These are phyloP conservation scores for Apiospora phragmitis DNA, from an alignment of 2,329 filamentous ascomycete species.

Conservation along the genomic window DNA sequence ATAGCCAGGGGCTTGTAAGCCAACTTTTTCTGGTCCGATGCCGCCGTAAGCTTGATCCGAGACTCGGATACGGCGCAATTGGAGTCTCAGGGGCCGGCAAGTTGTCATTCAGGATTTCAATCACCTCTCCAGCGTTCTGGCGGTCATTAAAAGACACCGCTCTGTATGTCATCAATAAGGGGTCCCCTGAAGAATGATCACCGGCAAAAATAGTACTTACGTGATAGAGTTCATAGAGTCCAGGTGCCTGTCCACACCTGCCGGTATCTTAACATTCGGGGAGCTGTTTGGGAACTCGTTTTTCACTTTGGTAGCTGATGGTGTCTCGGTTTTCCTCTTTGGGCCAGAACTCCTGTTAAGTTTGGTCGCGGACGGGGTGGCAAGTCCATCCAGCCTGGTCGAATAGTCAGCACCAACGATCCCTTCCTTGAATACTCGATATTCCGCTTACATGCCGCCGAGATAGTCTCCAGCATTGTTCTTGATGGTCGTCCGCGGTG, in stretches of 20 bases:
- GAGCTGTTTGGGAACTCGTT: constrained; percentile 45
- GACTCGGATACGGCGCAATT: constrained; percentile 72
- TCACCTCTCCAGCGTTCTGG: constrained; percentile 74
- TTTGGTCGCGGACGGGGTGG: constrained; percentile 55
- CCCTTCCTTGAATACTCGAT: too few species aligned
- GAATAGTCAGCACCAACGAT: constrained; percentile 21
- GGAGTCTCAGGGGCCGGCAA: constrained; percentile 68
- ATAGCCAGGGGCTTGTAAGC: constrained; percentile 91
- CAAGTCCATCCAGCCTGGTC: constrained; percentile 63
- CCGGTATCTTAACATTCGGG: constrained; percentile 43
- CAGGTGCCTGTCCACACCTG: constrained; percentile 40
- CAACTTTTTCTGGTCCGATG: constrained; percentile 88
- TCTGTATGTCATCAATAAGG: constrained; percentile 33
- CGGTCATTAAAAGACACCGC: constrained; percentile 73
- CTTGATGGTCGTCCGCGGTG: constrained; percentile 60
- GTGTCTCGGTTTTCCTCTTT: constrained; percentile 44
- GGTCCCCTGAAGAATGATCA: neutral
- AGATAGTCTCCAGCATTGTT: constrained; percentile 57
- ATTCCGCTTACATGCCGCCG: constrained; percentile 68
- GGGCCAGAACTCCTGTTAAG: constrained; percentile 39
- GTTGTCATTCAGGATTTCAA: constrained; percentile 82
- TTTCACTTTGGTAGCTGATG: constrained; percentile 48
- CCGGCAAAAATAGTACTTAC: constrained; percentile 32
- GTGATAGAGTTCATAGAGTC: constrained; percentile 38
- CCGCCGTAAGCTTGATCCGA: constrained; percentile 81